These are phyloP conservation scores for Tuber brumale DNA, from an alignment of 495 filamentous ascomycete genomes.

Conservation along the genomic window DNA sequence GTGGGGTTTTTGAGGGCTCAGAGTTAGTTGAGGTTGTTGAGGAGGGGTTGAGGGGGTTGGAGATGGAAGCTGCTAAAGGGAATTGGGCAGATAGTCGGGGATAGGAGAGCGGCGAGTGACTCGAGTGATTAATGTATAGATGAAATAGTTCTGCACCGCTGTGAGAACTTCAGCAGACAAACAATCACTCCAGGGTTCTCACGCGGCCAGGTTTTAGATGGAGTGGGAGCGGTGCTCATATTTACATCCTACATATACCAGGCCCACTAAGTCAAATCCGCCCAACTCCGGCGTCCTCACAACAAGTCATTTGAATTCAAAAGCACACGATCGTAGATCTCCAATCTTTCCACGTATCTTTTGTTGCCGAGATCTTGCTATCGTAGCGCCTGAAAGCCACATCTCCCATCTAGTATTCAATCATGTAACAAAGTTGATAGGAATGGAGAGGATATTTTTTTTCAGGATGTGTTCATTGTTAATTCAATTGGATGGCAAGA, in stretches of 20 bases:
- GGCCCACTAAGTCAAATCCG: neutral
- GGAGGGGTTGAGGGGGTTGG: constrained; percentile 1
- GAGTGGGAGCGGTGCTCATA: too few relatives aligned
- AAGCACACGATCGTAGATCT: neutral
- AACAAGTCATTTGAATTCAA: neutral
- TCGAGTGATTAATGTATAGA: too few relatives aligned
- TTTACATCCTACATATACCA: neutral
- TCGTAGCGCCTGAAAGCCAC: too few relatives aligned
- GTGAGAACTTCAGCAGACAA: neutral
- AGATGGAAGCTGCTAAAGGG: neutral
- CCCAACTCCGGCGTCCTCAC: neutral
- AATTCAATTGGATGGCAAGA: too few relatives aligned
- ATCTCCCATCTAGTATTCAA: too few relatives aligned
- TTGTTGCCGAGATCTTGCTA: too few relatives aligned
- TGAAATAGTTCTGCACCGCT: neutral
- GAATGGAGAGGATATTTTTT: too few relatives aligned
- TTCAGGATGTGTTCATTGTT: too few relatives aligned
- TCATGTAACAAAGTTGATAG: too few relatives aligned
- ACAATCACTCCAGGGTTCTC: too few relatives aligned
- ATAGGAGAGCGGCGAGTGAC: too few relatives aligned
- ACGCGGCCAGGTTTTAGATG: too few relatives aligned
- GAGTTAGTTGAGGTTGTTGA: constrained; percentile 45
- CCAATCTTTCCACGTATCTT: neutral
- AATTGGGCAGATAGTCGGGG: neutral
- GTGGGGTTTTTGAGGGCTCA: constrained; percentile 54